Evolutionary conservation across 208 protist genomes (phyloP).

Genomic region (Sergeia podlipaevii): DNA sequence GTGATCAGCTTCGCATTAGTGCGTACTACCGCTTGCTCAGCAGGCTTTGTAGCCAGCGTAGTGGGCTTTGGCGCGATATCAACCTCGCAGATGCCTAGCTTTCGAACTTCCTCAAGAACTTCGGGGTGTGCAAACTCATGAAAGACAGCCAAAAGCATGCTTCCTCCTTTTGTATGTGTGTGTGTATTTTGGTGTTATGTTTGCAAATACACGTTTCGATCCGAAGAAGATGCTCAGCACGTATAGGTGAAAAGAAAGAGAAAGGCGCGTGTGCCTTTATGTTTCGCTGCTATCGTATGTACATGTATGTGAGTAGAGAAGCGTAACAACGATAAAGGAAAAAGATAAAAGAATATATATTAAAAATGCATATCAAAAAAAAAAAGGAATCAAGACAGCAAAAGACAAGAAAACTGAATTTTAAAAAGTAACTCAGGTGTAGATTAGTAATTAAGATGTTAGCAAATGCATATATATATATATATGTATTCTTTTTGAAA

Average conservation of each 20-base stretch:
- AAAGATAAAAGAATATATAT: conserved; percentile 3
- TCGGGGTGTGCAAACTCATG: conserved; percentile 74
- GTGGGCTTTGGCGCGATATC: conserved; percentile 32
- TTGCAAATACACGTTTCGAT: not conserved
- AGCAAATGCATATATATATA: no score
- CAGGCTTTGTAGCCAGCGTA: conserved; percentile 34
- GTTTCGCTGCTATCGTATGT: not conserved
- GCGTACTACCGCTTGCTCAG: conserved; percentile 51
- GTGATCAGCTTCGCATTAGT: conserved; percentile 84
- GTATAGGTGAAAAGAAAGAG: not conserved
- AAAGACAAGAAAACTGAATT: conserved; percentile 13
- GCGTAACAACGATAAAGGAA: no score
- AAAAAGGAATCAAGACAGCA: not conserved
- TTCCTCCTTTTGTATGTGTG: no score
- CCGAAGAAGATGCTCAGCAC: not conserved
- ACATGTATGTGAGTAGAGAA: not conserved
- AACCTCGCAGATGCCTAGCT: conserved; percentile 51
- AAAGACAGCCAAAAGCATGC: conserved; percentile 77
- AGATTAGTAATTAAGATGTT: no score
- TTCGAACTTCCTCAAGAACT: conserved; percentile 54
- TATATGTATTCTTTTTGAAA: no score
- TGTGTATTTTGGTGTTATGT: no score
- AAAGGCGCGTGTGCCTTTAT: conserved; percentile 4
- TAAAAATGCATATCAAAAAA: no score
- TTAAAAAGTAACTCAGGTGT: not conserved